Base-by-base conservation (phyloP, 495 filamentous ascomycete genomes). In the Aspergillus wentii region DNA sequence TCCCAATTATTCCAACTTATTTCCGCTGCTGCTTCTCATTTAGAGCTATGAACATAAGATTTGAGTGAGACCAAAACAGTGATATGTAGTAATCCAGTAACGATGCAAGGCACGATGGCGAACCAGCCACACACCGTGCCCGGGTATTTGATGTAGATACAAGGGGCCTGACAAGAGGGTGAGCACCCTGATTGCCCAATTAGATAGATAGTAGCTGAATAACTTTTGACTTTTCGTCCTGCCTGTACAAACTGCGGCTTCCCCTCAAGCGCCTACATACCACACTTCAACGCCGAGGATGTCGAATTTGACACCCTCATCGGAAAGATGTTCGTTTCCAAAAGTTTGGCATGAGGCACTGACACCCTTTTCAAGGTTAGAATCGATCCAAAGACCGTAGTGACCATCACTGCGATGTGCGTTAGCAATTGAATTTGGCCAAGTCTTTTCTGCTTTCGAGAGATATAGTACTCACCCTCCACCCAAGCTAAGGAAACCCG, bases 261-360 rank as follows among this genome's bases (percentile, higher is more conserved):
- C n/a, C 22, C 22, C 9, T 66, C 38, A 72, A 9, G 64, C 49
- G 8, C 73, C 72, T 40, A 95, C 74, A 54, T 81, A 87, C 91
- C 91, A 97, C 14, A 96, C 59, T 68, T 98, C 94, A 3, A 96
- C 86, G 7, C 89, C 90, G 1, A 95, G 47, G 5, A 98, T 75
- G 36, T 92, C 89, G 52, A 96, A 98, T 54, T 95, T 95, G 50
- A 80, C 77, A 4, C 92, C 92, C 42, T 92, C 86, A 40, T 95
- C 91, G 44, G 90, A 95, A n/a, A 98, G 73, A 20, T 82, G 82
- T 66, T 97, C 89, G 49, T 98, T 98, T 1, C 88, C 88, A 60
- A 97, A 98, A 3, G 92, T 98, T 49, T 84, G 80, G 52, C 86
- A 91, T 5, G 75, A 60, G 30, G 82, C 75, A 48, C 85, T 90